Conservation (phyloP, 2,329 filamentous ascomycete genomes). For the Aureobasidium vineae region DNA sequence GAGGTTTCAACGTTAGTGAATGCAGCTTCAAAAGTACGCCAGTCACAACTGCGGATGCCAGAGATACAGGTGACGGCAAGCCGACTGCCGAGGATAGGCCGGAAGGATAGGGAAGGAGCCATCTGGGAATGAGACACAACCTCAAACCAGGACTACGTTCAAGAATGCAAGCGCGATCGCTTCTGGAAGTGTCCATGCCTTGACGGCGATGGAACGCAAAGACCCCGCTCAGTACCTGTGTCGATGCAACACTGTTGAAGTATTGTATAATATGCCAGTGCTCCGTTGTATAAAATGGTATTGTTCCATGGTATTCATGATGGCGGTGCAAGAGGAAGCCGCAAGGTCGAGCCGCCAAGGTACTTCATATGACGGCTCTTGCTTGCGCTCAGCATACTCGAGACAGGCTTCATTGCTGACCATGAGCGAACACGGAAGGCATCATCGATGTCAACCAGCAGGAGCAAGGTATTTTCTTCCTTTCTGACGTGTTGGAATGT, state of each 20-base stretch:
- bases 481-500: not conserved
- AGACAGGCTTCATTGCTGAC: not conserved
- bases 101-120: conserved; percentile 1
- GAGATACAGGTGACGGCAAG: not conserved
- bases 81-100: not conserved
- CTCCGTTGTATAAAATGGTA: conserved; percentile 7
- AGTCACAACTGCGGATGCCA: not conserved
- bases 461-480: not conserved
- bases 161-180: conserved; percentile 14
- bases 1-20: conserved; percentile 12
- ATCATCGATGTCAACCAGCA: conserved; percentile 11
- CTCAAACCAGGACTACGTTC: not conserved
- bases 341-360: conserved; percentile 1
- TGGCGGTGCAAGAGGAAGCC: not conserved
- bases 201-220: conserved; percentile 1
- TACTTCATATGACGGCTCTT: conserved; percentile 14
- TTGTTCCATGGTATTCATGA: conserved; percentile 19
- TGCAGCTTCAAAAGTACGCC: not conserved
- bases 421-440: not conserved
- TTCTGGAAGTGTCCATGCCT: conserved; percentile 17
- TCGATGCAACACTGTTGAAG: conserved; percentile 25
- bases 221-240: not conserved
- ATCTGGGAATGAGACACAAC: conserved; percentile 17
- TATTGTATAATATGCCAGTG: conserved; percentile 1
- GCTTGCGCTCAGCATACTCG: not conserved